Evolutionary conservation across 768 basidiomycete genomes (phyloP).

Genomic region (Boletus rubropictus): DNA sequence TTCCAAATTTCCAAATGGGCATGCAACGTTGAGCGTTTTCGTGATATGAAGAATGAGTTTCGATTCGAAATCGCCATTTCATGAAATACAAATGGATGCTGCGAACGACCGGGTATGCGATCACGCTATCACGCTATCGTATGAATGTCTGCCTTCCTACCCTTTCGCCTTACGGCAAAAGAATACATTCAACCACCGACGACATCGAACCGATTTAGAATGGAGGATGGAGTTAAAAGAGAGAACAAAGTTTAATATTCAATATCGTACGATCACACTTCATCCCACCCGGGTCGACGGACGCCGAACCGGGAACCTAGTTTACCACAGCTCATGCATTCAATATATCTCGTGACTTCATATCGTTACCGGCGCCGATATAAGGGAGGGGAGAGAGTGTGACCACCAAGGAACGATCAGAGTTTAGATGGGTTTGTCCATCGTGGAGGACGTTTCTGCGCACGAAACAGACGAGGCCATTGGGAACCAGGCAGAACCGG

Average conservation of each 20-base stretch:
- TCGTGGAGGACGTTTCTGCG: slow-evolving; percentile 16
- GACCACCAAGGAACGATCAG: slow-evolving; percentile 7
- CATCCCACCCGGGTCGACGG: no score
- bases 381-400: background rate
- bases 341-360: background rate
- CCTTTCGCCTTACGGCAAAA: background rate
- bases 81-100: no score
- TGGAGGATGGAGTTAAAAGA: background rate
- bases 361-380: background rate
- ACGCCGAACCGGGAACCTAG: background rate
- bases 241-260: background rate
- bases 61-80: no score
- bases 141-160: no score
- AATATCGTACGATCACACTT: no score
- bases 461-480: background rate
- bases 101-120: background rate
- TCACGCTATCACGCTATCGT: background rate
- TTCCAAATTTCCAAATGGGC: no score
- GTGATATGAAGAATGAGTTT: no score
- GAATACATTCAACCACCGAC: background rate
- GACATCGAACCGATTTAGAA: background rate
- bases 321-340: background rate
- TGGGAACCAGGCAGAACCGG: slow-evolving; percentile 7
- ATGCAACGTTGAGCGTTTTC: no score
- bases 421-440: slow-evolving; percentile 20